phyloP scores from a whole-genome alignment of 2,329 filamentous ascomycete species.

The Albifimbria verrucaria region DNA sequence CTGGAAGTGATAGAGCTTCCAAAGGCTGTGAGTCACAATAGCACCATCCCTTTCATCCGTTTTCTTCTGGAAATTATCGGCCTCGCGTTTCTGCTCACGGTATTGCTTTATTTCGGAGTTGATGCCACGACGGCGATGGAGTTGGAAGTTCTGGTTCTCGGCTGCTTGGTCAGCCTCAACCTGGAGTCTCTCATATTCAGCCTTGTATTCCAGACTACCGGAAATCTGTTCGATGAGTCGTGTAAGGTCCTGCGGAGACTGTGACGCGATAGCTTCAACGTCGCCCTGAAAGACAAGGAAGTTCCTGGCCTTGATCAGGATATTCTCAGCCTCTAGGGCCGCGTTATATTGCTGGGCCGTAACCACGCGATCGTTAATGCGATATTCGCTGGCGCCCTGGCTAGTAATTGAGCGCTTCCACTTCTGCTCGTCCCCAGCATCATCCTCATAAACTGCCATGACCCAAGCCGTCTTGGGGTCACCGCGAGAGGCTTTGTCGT shows the following conservation, averaged over 20 bases:
- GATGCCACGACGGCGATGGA: constrained; percentile 86
- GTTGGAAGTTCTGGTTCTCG: constrained; percentile 84
- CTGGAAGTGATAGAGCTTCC: constrained; percentile 96
- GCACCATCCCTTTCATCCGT: constrained; percentile 87
- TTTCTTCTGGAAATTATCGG: constrained; percentile 89
- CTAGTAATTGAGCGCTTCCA: constrained; percentile 96
- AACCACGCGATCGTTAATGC: constrained; percentile 90
- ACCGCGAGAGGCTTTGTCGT: constrained; percentile 64
- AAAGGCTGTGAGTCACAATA: constrained; percentile 88
- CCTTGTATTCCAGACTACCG: constrained; percentile 90
- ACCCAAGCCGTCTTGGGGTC: constrained; percentile 97
- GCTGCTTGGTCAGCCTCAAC: constrained; percentile 79
- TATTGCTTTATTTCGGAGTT: constrained; percentile 98
- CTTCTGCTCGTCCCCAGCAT: constrained; percentile 88
- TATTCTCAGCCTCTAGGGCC: constrained; percentile 87
- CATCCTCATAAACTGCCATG: constrained; percentile 98
- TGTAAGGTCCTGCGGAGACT: constrained; percentile 91
- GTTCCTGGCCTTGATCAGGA: constrained; percentile 95
- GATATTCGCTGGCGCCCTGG: constrained; percentile 86
- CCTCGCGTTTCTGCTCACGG: constrained; percentile 92
- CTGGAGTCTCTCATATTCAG: constrained; percentile 90
- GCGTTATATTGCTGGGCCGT: constrained; percentile 92
- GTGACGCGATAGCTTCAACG: constrained; percentile 93
- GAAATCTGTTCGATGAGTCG: constrained; percentile 96
- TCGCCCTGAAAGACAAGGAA: constrained; percentile 98